Base-by-base conservation (phyloP, 441 rosid genomes). In the Eutrema salsugineum region DNA sequence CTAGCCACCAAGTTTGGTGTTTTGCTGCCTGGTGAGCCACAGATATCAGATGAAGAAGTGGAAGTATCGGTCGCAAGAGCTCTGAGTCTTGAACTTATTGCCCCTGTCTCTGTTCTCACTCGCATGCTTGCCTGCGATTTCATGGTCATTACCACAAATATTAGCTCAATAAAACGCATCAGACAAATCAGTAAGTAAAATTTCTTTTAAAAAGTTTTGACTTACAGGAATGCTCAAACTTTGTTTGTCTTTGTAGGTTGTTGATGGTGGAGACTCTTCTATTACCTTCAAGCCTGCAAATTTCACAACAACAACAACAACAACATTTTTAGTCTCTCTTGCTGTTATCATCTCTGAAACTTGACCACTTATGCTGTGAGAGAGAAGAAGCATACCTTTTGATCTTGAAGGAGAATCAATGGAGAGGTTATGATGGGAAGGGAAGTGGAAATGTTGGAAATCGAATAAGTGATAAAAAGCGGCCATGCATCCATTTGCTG, bases 1-100 rank as follows among this genome's bases (percentile, higher is more conserved):
- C 97, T 81, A n/a, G 98, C 99, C 2, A 94, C 96, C 49, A 94
- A 76, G 71, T 70, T 91, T 16, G 99, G 99, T n/a, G 97, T 90
- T 80, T 85, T 88, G 77, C 83, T 76, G 20, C 87, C 86, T 8
- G 97, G 88, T 11, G 99, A 90, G 71, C 77, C 68, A 76, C 84
- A 79, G 44, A 81, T 82, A 49, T 86, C 91, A 43, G 92, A 82
- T 7, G 83, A 88, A 63, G 76, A 80, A 39, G 68, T 50, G 1
- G 69, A 75, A 42, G 66, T 68, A 46, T 81, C 84, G 5, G 69
- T 71, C 15, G 22, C 71, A 36, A 74, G 46, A 66, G 66, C 70
- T 66, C 54, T 82, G 19, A 35, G 38, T 81, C 69, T 86, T 73
- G 82, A 64, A 51, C 77, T 80, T 59, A 4, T 46, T 47, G 71